Conservation (phyloP, 495 filamentous ascomycete species). For the Talaromyces trachyspermus region DNA sequence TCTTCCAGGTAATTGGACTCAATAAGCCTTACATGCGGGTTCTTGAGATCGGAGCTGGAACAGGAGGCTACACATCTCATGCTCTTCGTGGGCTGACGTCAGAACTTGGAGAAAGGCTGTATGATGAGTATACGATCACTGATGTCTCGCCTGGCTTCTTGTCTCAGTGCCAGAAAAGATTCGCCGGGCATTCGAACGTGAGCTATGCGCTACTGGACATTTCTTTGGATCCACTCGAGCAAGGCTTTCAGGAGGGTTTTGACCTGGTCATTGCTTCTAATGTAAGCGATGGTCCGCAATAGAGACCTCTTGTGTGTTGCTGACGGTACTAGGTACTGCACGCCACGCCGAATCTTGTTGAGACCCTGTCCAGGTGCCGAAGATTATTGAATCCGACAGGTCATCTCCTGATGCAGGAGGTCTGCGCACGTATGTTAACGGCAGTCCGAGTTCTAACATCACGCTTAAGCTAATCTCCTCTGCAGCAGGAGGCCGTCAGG, state of each 20-base stretch:
- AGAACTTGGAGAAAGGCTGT: not conserved
- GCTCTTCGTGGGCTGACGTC: constrained; percentile 26
- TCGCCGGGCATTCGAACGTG: constrained; percentile 13
- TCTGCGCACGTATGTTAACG: constrained; percentile 1
- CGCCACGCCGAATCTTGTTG: constrained; percentile 24
- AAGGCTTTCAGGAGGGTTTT: constrained; percentile 39
- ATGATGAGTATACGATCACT: constrained; percentile 32
- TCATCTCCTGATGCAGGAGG: not conserved
- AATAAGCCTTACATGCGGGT: constrained; percentile 32
- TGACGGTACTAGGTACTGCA: constrained; percentile 21
- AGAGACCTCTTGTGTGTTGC: not conserved
- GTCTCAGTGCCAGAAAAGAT: constrained; percentile 23
- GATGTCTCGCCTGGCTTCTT: constrained; percentile 43
- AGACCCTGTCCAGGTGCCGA: constrained; percentile 24
- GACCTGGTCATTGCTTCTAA: constrained; percentile 43
- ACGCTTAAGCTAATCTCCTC: constrained; percentile 9
- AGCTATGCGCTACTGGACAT: constrained; percentile 32
- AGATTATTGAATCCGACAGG: constrained; percentile 21
- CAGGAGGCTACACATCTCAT: constrained; percentile 37
- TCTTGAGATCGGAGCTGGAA: constrained; percentile 49
- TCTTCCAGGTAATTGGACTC: constrained; percentile 18
- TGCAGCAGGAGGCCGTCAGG: constrained; percentile 13
- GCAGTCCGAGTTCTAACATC: not conserved
- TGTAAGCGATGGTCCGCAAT: constrained; percentile 8
- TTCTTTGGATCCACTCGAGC: constrained; percentile 31